Evolutionary conservation across 2,329 filamentous ascomycete genomes (phyloP).

Genomic region (Karstenula rhodostoma): DNA sequence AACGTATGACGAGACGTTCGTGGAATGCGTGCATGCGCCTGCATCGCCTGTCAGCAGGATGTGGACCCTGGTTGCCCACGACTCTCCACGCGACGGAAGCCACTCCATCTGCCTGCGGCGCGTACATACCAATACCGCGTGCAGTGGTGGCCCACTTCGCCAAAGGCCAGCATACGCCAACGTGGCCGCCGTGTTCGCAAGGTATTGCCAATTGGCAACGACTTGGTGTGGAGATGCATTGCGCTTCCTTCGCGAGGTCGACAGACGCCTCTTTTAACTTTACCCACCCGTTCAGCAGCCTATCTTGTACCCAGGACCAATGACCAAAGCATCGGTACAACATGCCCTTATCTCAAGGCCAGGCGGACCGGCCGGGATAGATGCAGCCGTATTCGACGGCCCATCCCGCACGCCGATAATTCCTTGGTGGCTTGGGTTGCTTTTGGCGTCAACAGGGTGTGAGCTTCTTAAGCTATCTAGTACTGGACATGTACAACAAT

Average conservation of each 20-base stretch:
- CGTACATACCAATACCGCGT: neutral
- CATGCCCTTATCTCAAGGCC: conserved; percentile 11
- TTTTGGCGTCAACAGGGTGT: too few relatives aligned
- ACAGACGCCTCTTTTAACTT: neutral
- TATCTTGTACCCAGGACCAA: conserved; percentile 4
- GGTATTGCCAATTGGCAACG: neutral
- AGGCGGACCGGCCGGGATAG: conserved; percentile 7
- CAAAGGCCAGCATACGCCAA: conserved; percentile 9
- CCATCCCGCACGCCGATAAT: conserved; percentile 8
- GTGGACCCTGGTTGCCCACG: neutral
- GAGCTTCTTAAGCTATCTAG: too few relatives aligned
- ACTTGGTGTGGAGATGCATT: neutral
- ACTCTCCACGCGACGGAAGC: conserved; percentile 4
- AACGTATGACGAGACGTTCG: conserved; percentile 8
- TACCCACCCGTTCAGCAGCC: neutral
- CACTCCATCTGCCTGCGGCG: conserved; percentile 8
- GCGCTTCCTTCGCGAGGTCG: conserved; percentile 3
- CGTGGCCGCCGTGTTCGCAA: conserved; percentile 4
- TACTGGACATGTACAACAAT: too few relatives aligned
- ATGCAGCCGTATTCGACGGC: conserved; percentile 10
- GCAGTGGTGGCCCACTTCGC: conserved; percentile 4
- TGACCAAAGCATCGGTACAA: neutral
- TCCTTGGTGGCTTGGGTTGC: conserved; percentile 2
- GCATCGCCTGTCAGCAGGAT: conserved; percentile 4
- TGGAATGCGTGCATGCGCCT: conserved; percentile 11